A percentile compares a stretch with the other conserved stretches of the same genome.
These are phyloP conservation scores for Irpex sp. DNA, from an alignment of 1,284 basidiomycete species.

Conservation along the genomic window DNA sequence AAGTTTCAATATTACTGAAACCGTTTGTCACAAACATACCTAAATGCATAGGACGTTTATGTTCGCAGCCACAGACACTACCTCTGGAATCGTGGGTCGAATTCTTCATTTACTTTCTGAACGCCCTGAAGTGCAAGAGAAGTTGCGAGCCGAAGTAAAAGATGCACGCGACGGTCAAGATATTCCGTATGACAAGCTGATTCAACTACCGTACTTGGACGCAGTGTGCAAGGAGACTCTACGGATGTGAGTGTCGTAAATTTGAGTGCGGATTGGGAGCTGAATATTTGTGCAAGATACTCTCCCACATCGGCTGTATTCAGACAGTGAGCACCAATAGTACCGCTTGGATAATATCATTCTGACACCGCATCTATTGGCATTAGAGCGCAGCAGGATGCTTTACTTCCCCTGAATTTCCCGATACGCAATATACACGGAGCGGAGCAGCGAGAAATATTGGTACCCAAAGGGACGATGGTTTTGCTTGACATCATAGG, in stretches of 20 bases:
- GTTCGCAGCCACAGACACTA: constrained; percentile 18
- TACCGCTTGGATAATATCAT: neutral
- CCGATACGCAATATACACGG: constrained; percentile 9
- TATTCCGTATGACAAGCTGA: constrained; percentile 11
- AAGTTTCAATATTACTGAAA: neutral
- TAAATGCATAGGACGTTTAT: constrained; percentile 4
- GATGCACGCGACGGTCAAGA: constrained; percentile 10
- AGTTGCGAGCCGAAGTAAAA: constrained; percentile 12
- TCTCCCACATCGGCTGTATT: neutral
- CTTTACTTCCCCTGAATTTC: constrained; percentile 19
- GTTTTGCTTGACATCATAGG: constrained; percentile 42
- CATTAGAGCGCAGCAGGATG: constrained; percentile 17
- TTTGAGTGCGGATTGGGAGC: neutral
- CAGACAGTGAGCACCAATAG: constrained; percentile 29
- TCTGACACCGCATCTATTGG: neutral
- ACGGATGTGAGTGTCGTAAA: constrained; percentile 11
- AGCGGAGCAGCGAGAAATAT: constrained; percentile 30
- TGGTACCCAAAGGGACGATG: constrained; percentile 38
- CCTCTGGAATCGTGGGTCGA: constrained; percentile 11
- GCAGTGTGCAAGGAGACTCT: constrained; percentile 19
- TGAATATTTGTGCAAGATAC: neutral
- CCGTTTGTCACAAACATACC: neutral
- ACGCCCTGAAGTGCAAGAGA: constrained; percentile 14
- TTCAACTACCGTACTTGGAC: constrained; percentile 14
- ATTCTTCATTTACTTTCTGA: constrained; percentile 11